Conservation (phyloP, 2,329 filamentous ascomycete genomes). For the Corinectria fuckeliana region DNA sequence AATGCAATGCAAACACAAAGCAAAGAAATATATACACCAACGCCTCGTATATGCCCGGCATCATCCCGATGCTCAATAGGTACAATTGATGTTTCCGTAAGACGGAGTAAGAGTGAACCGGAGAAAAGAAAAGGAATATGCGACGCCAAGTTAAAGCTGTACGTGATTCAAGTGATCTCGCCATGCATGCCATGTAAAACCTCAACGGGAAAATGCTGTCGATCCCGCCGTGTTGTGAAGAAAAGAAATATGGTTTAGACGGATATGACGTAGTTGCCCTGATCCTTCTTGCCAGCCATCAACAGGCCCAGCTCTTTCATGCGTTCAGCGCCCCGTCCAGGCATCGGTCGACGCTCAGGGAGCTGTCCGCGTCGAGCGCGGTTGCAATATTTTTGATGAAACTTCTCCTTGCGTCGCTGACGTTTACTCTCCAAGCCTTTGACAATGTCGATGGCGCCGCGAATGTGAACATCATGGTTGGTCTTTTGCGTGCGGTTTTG, state of each 20-base stretch:
- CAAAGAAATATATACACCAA: constrained; percentile 32
- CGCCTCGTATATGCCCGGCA: constrained; percentile 9
- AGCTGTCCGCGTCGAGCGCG: constrained; percentile 75
- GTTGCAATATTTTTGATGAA: constrained; percentile 87
- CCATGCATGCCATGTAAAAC: constrained; percentile 15
- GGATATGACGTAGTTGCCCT: constrained; percentile 79
- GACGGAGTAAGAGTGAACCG: neutral
- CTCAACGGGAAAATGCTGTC: constrained; percentile 1
- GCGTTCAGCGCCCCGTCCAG: constrained; percentile 87
- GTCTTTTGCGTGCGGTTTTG: constrained; percentile 48
- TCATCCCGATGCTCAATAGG: constrained; percentile 25
- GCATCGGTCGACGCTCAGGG: constrained; percentile 70
- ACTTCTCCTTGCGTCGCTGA: constrained; percentile 90
- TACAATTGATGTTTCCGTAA: constrained; percentile 24
- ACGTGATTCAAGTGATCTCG: constrained; percentile 6
- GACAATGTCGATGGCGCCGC: constrained; percentile 96
- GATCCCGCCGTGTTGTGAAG: neutral
- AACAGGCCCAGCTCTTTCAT: constrained; percentile 85
- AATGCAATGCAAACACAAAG: constrained; percentile 30
- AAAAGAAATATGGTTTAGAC: constrained; percentile 53
- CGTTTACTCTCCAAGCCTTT: constrained; percentile 95
- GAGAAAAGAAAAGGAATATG: neutral
- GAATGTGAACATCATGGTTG: constrained; percentile 67
- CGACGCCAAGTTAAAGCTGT: constrained; percentile 13
- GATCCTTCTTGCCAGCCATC: constrained; percentile 80